A percentile compares a stretch with the other conserved stretches of the same genome.
Evolutionary conservation across 345 rosid species (phyloP).

Genomic region (Hypericum perforatum): DNA sequence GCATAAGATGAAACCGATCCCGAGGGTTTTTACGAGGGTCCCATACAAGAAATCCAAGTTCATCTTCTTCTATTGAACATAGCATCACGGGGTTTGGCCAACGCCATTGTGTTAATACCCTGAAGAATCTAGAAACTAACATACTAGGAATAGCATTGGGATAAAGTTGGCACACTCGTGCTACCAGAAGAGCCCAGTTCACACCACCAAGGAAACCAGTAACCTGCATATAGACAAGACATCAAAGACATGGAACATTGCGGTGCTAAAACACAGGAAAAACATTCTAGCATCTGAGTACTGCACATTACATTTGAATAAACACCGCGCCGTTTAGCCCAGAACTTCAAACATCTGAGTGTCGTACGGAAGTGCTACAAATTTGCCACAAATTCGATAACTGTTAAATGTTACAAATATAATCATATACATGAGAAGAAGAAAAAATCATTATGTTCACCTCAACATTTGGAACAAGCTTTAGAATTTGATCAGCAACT

Average conservation of each 20-base stretch:
- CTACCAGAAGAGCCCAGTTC: slow-evolving; percentile 5
- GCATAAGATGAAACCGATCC: slow-evolving; percentile 1
- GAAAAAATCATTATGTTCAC: neutral
- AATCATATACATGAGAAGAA: neutral
- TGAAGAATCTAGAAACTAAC: slow-evolving; percentile 1
- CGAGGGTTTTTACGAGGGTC: slow-evolving; percentile 3
- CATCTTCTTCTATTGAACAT: slow-evolving; percentile 6
- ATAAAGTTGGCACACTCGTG: slow-evolving; percentile 6
- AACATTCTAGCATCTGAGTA: neutral
- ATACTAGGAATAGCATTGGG: slow-evolving; percentile 4
- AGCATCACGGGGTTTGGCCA: slow-evolving; percentile 6
- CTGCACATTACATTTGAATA: slow-evolving; percentile 2
- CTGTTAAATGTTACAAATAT: neutral
- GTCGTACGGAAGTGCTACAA: slow-evolving; percentile 1
- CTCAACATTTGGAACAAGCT: slow-evolving; percentile 9
- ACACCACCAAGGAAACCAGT: slow-evolving; percentile 6
- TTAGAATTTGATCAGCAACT: slow-evolving; percentile 5
- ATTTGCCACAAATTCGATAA: neutral
- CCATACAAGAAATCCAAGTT: slow-evolving; percentile 1
- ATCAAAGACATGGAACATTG: neutral
- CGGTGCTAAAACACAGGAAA: neutral
- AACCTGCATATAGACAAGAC: neutral
- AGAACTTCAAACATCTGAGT: slow-evolving; percentile 5
- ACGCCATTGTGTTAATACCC: slow-evolving; percentile 2
- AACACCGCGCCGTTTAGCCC: slow-evolving; percentile 7